These are phyloP conservation scores for Cladosporium phlei DNA, from an alignment of 2,329 filamentous ascomycete genomes.

Conservation along the genomic window DNA sequence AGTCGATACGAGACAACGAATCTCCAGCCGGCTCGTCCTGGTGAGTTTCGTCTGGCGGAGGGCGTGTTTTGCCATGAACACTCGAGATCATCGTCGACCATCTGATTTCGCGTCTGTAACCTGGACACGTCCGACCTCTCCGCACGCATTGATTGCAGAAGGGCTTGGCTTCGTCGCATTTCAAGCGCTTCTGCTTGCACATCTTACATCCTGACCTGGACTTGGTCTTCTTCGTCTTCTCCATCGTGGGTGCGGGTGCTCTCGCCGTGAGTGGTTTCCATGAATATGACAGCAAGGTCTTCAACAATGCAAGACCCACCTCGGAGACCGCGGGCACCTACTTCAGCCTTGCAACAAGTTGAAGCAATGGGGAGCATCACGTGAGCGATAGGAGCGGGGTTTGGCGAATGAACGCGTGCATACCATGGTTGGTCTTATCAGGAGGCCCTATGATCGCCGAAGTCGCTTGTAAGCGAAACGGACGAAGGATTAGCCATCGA, in stretches of 20 bases:
- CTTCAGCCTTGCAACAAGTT: no score
- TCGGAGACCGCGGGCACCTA: no score
- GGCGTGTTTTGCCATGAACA: constrained; percentile 2
- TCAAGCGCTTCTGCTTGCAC: constrained; percentile 12
- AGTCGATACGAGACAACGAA: neutral
- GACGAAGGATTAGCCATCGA: no score
- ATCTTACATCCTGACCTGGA: constrained; percentile 9
- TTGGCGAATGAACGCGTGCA: no score
- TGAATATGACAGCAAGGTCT: neutral
- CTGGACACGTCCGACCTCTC: constrained; percentile 14
- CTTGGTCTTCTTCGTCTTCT: constrained; percentile 11
- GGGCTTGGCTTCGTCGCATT: constrained; percentile 17
- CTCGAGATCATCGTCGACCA: constrained; percentile 13
- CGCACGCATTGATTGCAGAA: constrained; percentile 15
- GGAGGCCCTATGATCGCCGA: no score
- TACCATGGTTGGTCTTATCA: no score
- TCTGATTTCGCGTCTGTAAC: constrained; percentile 14
- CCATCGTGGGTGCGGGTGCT: neutral
- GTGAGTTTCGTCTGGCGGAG: neutral
- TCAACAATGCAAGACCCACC: no score
- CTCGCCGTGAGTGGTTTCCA: neutral
- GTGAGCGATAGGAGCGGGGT: no score
- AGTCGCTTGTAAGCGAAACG: no score
- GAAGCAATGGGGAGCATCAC: no score
- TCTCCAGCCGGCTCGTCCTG: neutral